Base-by-base conservation (phyloP, 306 rosid genomes). In the Sesbania bispinosa region DNA sequence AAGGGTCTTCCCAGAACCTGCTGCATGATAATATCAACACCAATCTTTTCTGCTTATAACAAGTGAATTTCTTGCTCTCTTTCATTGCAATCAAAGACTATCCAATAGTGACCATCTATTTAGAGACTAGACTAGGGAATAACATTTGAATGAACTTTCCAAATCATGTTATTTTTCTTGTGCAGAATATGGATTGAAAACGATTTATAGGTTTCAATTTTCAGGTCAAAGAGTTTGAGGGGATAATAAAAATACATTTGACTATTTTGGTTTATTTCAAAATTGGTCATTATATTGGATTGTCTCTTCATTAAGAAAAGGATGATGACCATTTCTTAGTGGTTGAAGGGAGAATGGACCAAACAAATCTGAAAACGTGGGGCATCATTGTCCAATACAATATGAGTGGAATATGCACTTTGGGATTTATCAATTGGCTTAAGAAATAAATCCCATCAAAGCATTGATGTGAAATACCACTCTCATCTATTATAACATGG, bases 391-490 rank as follows among this genome's bases (percentile, higher is more conserved):
- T 69, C 69, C 65, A 80, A 11, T 21, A 7, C 43, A 80, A 39
- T n/a, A 53, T 51, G 57, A 73, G 82, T 76, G 72, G 80, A 57
- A 33, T 32, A 21, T 70, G 77, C 83, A 74, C 77, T 57, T 16
- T 13, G 24, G 45, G 6, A 38, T 32, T 36, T 6, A 24, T 69
- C 32, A 79, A 51, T 74, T 73, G 82, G 82, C 45, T 45, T 10
- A 73, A 45, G 18, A 65, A 53, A 54, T 33, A 57, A 73, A 50
- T 9, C 72, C 41, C 53, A 71, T 47, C 67, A 81, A 6, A 10
- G 55, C 71, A 43, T 41, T 77, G 81, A 64, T 59, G 70, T 66
- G 61, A 72, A 61, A 67, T 81, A 20, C 82, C 80, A 77, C 79
- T 77, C 7, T 8, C 60, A 45, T 55, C 13, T 75, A 55, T 24